A percentile compares a stretch with the other conserved stretches of the same genome.
phyloP scores from a whole-genome alignment of 495 filamentous ascomycete genomes.

The Xylaria intraflava region DNA sequence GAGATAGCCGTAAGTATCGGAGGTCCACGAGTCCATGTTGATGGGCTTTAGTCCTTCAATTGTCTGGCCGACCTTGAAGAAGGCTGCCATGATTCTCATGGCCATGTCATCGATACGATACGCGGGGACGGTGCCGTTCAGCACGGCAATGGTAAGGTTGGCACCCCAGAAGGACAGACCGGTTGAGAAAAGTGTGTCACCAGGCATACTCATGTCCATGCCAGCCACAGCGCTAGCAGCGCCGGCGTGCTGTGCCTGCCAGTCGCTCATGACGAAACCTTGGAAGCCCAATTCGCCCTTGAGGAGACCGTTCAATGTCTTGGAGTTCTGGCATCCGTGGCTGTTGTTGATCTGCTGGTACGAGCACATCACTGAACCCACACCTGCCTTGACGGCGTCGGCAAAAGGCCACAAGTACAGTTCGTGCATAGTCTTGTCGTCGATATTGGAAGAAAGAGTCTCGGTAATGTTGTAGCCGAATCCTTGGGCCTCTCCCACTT shows the following conservation, averaged over 20 bases:
- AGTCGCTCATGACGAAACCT: slow-evolving; percentile 88
- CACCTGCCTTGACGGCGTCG: slow-evolving; percentile 49
- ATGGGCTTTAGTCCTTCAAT: slow-evolving; percentile 51
- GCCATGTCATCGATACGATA: slow-evolving; percentile 93
- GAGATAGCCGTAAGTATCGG: slow-evolving; percentile 63
- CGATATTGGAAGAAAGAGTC: slow-evolving; percentile 71
- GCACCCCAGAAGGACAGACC: slow-evolving; percentile 75
- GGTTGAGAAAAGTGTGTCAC: slow-evolving; percentile 69
- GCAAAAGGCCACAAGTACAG: slow-evolving; percentile 70
- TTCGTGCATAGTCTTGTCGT: slow-evolving; percentile 93
- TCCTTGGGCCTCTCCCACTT: slow-evolving; percentile 53
- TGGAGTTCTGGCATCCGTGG: slow-evolving; percentile 77
- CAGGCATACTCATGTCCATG: slow-evolving; percentile 93
- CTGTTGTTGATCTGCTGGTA: slow-evolving; percentile 91
- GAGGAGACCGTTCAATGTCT: slow-evolving; percentile 71
- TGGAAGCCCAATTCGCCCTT: slow-evolving; percentile 93
- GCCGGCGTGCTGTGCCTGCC: slow-evolving; percentile 82
- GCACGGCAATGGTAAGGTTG: slow-evolving; percentile 73
- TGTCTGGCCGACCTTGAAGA: slow-evolving; percentile 80
- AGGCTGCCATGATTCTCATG: slow-evolving; percentile 86
- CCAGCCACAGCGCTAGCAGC: slow-evolving; percentile 73
- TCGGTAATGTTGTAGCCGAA: slow-evolving; percentile 62
- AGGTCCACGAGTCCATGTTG: slow-evolving; percentile 87
- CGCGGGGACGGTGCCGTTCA: slow-evolving; percentile 86
- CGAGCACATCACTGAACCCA: slow-evolving; percentile 86